Base-by-base conservation (phyloP, 2,329 filamentous ascomycete genomes). In the Claviceps sp. region DNA sequence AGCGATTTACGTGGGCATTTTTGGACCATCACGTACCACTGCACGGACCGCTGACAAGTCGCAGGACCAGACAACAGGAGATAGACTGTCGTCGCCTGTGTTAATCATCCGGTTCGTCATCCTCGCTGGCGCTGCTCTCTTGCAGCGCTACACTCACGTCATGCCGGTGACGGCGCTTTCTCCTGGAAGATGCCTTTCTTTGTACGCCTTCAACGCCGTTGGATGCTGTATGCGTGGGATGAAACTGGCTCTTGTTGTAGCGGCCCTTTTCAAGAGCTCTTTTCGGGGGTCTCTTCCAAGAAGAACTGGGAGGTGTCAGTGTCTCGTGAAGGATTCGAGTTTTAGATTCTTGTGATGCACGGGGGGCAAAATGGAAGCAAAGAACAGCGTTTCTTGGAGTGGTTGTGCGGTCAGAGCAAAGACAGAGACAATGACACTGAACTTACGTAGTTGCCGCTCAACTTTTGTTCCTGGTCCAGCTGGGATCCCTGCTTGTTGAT, bases 401-500 rank as follows among this genome's bases (percentile, higher is more conserved):
- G 9, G n/a, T 34, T 34, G 9, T 34, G 9, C 29, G 9, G 9
- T 34, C 29, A 34, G 38, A 40, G 7, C n/a, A 23, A 13, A 43
- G 36, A 45, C 23, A 50, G n/a, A 16, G 16, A 40, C 2, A 13
- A 5, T 26, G 37, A 34, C 13, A 11, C 17, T 39, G 16, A n/a
- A 79, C 83, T 76, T 76, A 88, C 84, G 75, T 86, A 98, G 74
- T 97, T 97, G 61, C 94, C 94, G 58, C 71, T 73, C 63, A 89
- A 61, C 78, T 98, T 98, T 78, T 98, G 93, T 67, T 97, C 93
- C 69, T 96, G 90, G 70, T 98, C 93, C 60, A 97, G 80, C 75
- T 98, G 93, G 66, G 86, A 93, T 70, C 90, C 84, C 64, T 82
- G 74, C 80, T 98, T 98, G 81, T 98, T 98, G 77, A 98, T 98